Conservation (phyloP, 352 stramenopile species). For the Pythium insidiosum region DNA sequence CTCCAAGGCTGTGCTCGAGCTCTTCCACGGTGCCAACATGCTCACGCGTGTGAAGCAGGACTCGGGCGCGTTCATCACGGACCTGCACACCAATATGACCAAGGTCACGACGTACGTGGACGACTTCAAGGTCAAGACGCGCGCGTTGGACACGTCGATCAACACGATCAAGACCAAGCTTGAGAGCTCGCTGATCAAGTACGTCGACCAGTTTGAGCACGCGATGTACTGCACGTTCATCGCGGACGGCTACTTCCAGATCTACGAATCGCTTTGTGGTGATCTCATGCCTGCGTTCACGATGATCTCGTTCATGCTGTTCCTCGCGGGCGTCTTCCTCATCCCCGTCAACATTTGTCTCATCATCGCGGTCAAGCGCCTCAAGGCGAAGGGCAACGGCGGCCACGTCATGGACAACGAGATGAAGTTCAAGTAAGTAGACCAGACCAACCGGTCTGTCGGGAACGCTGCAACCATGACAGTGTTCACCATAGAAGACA, state of each 20-base stretch:
- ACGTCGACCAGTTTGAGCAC: conserved; percentile 44
- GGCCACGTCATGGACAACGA: conserved; percentile 44
- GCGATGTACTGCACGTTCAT: conserved; percentile 63
- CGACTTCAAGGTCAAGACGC: conserved; percentile 40
- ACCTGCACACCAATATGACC: conserved; percentile 24
- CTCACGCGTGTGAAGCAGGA: conserved; percentile 13
- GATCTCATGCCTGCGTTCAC: conserved; percentile 59
- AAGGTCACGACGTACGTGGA: conserved; percentile 18
- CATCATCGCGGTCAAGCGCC: conserved; percentile 55
- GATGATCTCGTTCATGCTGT: conserved; percentile 73
- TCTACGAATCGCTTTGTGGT: conserved; percentile 44
- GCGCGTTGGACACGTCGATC: conserved; percentile 24
- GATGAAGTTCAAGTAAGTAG: conserved; percentile 49
- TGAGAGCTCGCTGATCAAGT: conserved; percentile 32
- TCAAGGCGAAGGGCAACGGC: conserved; percentile 42
- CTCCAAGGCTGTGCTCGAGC: conserved; percentile 2
- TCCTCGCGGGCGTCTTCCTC: conserved; percentile 54
- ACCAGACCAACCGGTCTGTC: no score
- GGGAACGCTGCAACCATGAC: no score
- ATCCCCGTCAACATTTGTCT: conserved; percentile 61
- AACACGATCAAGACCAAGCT: conserved; percentile 32
- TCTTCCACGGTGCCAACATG: conserved; percentile 10
- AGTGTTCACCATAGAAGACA: no score
- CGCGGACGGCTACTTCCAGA: conserved; percentile 27
- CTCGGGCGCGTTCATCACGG: conserved; percentile 17